Percentiles rank a stretch among this genome's conserved stretches.
These are phyloP conservation scores for Protomyces inouyei DNA, from an alignment of 1,139 yeast species.

Conservation along the genomic window DNA sequence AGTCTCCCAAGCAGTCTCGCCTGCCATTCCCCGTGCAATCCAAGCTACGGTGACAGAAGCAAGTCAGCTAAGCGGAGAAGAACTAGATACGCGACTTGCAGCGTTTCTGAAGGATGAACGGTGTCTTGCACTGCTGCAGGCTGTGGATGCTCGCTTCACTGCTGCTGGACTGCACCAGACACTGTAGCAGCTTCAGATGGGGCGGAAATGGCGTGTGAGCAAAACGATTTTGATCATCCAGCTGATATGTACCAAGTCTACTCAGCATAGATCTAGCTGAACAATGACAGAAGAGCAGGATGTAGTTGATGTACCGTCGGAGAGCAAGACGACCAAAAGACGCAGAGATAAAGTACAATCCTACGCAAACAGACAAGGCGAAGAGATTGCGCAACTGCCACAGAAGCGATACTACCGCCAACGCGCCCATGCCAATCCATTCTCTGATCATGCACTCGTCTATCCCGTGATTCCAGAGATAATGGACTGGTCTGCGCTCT, in stretches of 20 bases:
- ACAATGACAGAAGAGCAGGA: too few relatives aligned
- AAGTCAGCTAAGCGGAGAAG: not conserved
- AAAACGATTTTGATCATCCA: not conserved
- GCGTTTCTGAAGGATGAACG: slow-evolving; percentile 7
- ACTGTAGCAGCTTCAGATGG: not conserved
- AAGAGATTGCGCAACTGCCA: slow-evolving; percentile 19
- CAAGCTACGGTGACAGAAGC: not conserved
- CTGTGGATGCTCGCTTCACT: slow-evolving; percentile 3
- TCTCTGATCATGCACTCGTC: slow-evolving; percentile 87
- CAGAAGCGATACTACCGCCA: slow-evolving; percentile 87
- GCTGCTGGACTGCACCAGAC: slow-evolving; percentile 7
- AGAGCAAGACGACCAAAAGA: not conserved
- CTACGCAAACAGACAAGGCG: slow-evolving; percentile 10
- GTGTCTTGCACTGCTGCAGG: slow-evolving; percentile 10
- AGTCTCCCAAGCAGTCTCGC: not conserved
- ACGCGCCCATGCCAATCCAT: slow-evolving; percentile 96
- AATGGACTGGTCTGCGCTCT: slow-evolving; percentile 82
- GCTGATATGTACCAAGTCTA: too few relatives aligned
- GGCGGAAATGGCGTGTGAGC: not conserved
- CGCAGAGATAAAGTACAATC: slow-evolving; percentile 17
- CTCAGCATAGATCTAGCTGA: too few relatives aligned
- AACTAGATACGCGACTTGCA: slow-evolving; percentile 3
- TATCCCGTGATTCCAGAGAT: slow-evolving; percentile 74
- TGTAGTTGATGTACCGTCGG: too few relatives aligned
- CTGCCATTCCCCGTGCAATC: not conserved